Evolutionary conservation across 345 rosid species (phyloP), one percentile per base, ranked within the genome.

Genomic region (Excoecaria cochinchinensis): DNA sequence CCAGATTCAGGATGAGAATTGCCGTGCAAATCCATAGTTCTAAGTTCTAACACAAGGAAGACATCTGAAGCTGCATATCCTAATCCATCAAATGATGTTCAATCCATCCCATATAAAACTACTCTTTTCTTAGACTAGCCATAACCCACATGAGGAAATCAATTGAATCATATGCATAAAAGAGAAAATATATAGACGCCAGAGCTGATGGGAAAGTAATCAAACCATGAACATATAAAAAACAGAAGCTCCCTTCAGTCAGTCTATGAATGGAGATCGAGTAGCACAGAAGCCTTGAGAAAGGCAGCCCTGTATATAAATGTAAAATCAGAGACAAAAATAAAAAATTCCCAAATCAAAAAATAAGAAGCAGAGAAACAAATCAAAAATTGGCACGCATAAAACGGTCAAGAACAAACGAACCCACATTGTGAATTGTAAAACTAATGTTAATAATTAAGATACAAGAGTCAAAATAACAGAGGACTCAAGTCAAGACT

Each of bases 11-110:
- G 58, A 5, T 81, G 83, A 50, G 77, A 68, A 76, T 81, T 77
- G 0, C 74, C 75, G 1, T 83, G 85, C 53, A 78, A 78, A 85
- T 88, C 90, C 87, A 85, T 85, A 48, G 68, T 65, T n/a, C 62
- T 63, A 38, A 40, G 70, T 65, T n/a, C 62, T 58, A 38, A 40
- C 24, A 69, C 24, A 68, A 13, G n/a, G 15, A 39, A 56, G 39
- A 57, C 19, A 21, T 55, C 69, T 38, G 69, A 65, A 64, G 12
- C 69, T 65, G 8, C 22, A 67, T 44, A 67, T 44, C 14, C 6
- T 21, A 25, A 65, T 65, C 51, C 24, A 42, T n/a, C 52, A 8
- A 15, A n/a, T n/a, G 73, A 71, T 17, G 36, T 19, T 22, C 48
- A 70, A 70, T 70, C 62, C 21, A 36, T 9, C 6, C 10, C 46